Percentiles rank a stretch among this genome's conserved stretches.
phyloP scores from a whole-genome alignment of 371 early-diverging fungal genomes.

The Mucor indicus region DNA sequence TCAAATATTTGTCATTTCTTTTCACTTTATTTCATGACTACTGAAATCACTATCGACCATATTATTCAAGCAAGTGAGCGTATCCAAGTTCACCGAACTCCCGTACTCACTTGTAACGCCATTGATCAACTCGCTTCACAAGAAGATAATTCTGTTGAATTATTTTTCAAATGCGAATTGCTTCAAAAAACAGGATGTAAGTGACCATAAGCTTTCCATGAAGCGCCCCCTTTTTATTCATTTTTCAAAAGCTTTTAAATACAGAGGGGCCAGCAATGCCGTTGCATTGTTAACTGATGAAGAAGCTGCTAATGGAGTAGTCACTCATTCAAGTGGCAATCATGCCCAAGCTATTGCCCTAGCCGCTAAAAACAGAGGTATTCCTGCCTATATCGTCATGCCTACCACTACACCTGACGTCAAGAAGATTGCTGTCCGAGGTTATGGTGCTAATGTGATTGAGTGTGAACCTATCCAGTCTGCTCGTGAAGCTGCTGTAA shows the following conservation, averaged over 20 bases:
- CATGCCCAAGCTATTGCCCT: conserved; percentile 52
- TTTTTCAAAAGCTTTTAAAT: conserved; percentile 48
- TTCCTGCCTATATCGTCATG: conserved; percentile 56
- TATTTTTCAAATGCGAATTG: conserved; percentile 61
- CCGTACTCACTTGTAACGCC: conserved; percentile 43
- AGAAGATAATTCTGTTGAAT: conserved; percentile 15
- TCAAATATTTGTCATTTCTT: too few species aligned
- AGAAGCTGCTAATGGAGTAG: conserved; percentile 39
- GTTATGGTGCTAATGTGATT: conserved; percentile 52
- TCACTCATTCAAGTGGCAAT: conserved; percentile 48
- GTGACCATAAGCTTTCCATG: not conserved
- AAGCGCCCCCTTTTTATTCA: too few species aligned
- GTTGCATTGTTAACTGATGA: conserved; percentile 21
- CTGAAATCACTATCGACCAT: conserved; percentile 22
- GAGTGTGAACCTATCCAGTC: conserved; percentile 37
- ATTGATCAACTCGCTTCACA: conserved; percentile 26
- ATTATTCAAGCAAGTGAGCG: conserved; percentile 44
- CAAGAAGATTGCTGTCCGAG: conserved; percentile 50
- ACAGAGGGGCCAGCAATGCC: conserved; percentile 59
- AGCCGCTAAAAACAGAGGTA: conserved; percentile 38
- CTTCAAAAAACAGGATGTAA: conserved; percentile 57
- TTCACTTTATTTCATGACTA: conserved; percentile 11
- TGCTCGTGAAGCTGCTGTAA: conserved; percentile 29
- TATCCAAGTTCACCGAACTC: conserved; percentile 49
- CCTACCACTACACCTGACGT: conserved; percentile 46